Evolutionary conservation across 495 filamentous ascomycete species (phyloP).

Genomic region (Opeltia flavorubescens): DNA sequence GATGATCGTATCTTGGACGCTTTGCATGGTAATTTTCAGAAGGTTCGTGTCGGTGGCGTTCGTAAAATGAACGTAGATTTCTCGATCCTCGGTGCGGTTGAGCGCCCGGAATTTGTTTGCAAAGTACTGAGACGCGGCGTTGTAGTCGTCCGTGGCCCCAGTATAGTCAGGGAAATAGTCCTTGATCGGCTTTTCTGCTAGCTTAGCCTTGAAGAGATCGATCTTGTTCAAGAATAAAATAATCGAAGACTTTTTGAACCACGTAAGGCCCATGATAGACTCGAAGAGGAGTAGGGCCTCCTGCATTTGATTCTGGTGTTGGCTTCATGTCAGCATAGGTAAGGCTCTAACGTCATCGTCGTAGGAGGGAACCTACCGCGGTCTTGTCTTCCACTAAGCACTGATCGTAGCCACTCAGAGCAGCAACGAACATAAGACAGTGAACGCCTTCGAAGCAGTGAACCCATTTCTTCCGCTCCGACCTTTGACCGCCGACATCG

Average conservation of each 20-base stretch:
- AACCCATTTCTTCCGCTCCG: conserved; percentile 99
- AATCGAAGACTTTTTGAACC: conserved; percentile 91
- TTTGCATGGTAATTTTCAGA: conserved; percentile 92
- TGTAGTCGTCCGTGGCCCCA: conserved; percentile 38
- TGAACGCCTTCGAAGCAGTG: conserved; percentile 98
- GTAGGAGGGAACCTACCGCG: conserved; percentile 47
- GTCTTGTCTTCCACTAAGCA: conserved; percentile 95
- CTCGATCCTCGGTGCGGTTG: conserved; percentile 71
- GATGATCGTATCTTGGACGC: conserved; percentile 98
- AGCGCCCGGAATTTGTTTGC: conserved; percentile 78
- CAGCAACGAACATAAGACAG: conserved; percentile 84
- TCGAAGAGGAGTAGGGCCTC: conserved; percentile 97
- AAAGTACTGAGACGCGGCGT: conserved; percentile 66
- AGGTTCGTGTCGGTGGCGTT: conserved; percentile 93
- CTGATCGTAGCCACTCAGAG: conserved; percentile 94
- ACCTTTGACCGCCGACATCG: conserved; percentile 93
- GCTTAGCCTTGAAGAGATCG: conserved; percentile 89
- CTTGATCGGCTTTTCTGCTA: conserved; percentile 63
- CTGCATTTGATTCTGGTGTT: conserved; percentile 91
- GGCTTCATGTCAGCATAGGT: not conserved
- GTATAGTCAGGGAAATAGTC: conserved; percentile 90
- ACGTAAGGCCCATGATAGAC: conserved; percentile 90
- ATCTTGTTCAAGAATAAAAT: conserved; percentile 99
- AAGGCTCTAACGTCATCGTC: not conserved
- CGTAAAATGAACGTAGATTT: conserved; percentile 88